Percentiles rank a stretch among this genome's conserved stretches.
Evolutionary conservation across 176 grass and related monocot species (phyloP).

Genomic region (Eragrostis nindensis): DNA sequence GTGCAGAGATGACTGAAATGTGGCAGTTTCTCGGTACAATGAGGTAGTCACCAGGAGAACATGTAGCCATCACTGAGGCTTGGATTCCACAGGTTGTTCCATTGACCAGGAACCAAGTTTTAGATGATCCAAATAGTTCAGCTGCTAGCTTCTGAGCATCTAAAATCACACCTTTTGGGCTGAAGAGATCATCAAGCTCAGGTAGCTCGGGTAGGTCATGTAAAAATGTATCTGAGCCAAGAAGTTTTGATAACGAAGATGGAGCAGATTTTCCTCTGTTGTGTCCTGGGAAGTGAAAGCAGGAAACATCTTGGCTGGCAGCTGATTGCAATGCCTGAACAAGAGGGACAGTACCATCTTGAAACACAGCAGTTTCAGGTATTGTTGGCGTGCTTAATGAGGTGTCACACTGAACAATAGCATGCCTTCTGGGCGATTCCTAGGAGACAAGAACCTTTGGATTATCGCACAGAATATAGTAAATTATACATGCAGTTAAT

Average conservation of each 20-base stretch:
- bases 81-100: conserved; percentile 91
- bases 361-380: not conserved
- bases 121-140: conserved; percentile 69
- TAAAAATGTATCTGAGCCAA: conserved; percentile 43
- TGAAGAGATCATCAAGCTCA: conserved; percentile 85
- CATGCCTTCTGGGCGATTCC: conserved; percentile 18
- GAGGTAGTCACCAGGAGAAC: conserved; percentile 61
- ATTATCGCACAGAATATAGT: not conserved
- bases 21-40: conserved; percentile 80
- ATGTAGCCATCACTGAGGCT: conserved; percentile 89
- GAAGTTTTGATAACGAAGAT: conserved; percentile 46
- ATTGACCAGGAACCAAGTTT: conserved; percentile 87
- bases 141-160: conserved; percentile 68
- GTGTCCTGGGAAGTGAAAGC: conserved; percentile 95
- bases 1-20: conserved; percentile 76
- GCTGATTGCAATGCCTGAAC: conserved; percentile 66
- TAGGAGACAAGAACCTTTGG: conserved; percentile 32
- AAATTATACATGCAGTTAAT: not conserved
- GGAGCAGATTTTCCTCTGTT: conserved; percentile 75
- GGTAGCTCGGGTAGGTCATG: conserved; percentile 85
- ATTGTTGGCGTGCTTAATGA: not conserved
- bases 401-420: conserved; percentile 20
- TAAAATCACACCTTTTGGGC: conserved; percentile 72
- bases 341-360: conserved; percentile 50
- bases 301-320: conserved; percentile 63